Conservation (phyloP, 2,329 filamentous ascomycete genomes). For the Neopestalotiopsis rosae region DNA sequence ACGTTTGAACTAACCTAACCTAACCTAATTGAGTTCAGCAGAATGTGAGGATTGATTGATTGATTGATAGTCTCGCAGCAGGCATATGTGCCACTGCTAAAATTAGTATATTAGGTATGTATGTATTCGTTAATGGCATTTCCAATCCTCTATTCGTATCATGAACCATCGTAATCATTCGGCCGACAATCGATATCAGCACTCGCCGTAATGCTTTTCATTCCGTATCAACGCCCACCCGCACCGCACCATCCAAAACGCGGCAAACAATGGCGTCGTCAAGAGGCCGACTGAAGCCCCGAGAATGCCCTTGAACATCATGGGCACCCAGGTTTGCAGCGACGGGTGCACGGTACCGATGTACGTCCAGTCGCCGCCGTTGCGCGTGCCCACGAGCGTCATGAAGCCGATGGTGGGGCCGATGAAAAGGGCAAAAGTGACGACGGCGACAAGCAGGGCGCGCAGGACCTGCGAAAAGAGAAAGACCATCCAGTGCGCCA, state of each 20-base stretch:
- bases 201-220: slow-evolving; percentile 29
- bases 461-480: slow-evolving; percentile 42
- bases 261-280: slow-evolving; percentile 52
- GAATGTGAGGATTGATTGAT: too few relatives aligned
- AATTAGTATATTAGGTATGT: too few relatives aligned
- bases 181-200: slow-evolving; percentile 24
- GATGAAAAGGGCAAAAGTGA: slow-evolving; percentile 50
- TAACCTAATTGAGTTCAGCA: too few relatives aligned
- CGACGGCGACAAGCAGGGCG: slow-evolving; percentile 41
- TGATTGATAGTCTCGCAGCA: too few relatives aligned
- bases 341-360: slow-evolving; percentile 23
- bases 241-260: slow-evolving; percentile 56
- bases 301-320: slow-evolving; percentile 55
- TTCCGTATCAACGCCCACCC: slow-evolving; percentile 47
- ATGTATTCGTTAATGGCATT: too few relatives aligned
- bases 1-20: too few relatives aligned
- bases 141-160: too few relatives aligned
- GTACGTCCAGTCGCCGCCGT: slow-evolving; percentile 50
- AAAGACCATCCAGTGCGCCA: slow-evolving; percentile 39
- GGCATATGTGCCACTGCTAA: too few relatives aligned
- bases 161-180: too few relatives aligned
- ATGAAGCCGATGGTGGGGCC: slow-evolving; percentile 49
- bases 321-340: slow-evolving; percentile 47
- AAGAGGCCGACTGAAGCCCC: slow-evolving; percentile 52
- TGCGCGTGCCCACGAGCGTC: slow-evolving; percentile 40